phyloP scores from a whole-genome alignment of 257 asterid genomes.

The Petrea volubilis region DNA sequence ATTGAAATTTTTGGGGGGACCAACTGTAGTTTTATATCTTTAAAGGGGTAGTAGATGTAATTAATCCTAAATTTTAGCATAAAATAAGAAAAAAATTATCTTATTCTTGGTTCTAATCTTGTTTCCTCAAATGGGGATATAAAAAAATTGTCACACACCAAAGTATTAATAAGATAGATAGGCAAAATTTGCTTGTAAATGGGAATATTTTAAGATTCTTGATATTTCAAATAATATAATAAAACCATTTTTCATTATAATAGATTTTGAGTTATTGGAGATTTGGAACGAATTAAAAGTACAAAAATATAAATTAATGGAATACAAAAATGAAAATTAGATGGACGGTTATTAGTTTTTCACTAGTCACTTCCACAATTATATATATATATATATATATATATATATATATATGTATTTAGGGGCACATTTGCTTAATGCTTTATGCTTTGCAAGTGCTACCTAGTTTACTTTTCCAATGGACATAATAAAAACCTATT shows the following conservation, averaged over 20 bases:
- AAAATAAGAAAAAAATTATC: background rate
- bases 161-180: slow-evolving; percentile 13
- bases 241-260: too few relatives aligned
- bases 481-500: background rate
- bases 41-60: too few relatives aligned
- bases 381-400: background rate
- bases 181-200: background rate
- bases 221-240: too few relatives aligned
- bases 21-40: too few relatives aligned
- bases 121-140: slow-evolving; percentile 25
- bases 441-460: background rate
- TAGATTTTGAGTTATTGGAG: too few relatives aligned
- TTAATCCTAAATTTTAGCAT: background rate
- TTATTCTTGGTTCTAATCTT: background rate
- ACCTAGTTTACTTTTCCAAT: background rate
- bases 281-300: too few relatives aligned
- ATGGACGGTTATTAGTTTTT: background rate
- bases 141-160: background rate
- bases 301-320: background rate
- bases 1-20: too few relatives aligned
- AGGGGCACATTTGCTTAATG: background rate
- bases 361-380: background rate
- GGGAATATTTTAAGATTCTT: background rate
- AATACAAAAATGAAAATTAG: background rate
- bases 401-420: background rate